These are phyloP conservation scores for Ehretia macrophylla DNA, from an alignment of 257 asterid species.

Conservation along the genomic window DNA sequence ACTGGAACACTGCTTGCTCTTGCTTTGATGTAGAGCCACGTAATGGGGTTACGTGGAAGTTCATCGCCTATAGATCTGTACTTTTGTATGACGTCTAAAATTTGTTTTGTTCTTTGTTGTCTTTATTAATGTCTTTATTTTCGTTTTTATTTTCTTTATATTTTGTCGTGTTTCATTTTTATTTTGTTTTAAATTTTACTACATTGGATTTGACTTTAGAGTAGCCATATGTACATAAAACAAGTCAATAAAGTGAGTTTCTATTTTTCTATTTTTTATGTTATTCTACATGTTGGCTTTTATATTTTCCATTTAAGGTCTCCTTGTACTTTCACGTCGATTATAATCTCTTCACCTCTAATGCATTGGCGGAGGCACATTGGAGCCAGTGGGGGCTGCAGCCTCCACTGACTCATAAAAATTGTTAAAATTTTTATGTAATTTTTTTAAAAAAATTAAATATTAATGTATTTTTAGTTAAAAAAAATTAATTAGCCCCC, in stretches of 20 bases:
- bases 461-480: too few relatives aligned
- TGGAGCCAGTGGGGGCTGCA: too few relatives aligned
- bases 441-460: too few relatives aligned
- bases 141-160: conserved; percentile 12
- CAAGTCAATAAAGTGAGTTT: conserved; percentile 16
- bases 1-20: conserved; percentile 51
- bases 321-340: too few relatives aligned
- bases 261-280: conserved; percentile 12
- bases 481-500: too few relatives aligned
- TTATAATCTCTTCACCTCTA: too few relatives aligned
- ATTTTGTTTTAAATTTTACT: neutral
- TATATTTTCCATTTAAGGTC: neutral
- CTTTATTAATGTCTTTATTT: conserved; percentile 2
- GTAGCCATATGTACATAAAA: conserved; percentile 29
- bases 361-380: too few relatives aligned
- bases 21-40: conserved; percentile 51
- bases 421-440: too few relatives aligned
- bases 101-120: conserved; percentile 19
- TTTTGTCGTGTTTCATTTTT: too few relatives aligned
- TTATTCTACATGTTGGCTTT: neutral
- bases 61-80: conserved; percentile 19
- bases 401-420: too few relatives aligned
- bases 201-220: conserved; percentile 3
- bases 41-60: conserved; percentile 31
- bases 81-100: conserved; percentile 31